Evolutionary conservation across 2,329 filamentous ascomycete genomes (phyloP), one percentile per base, ranked within the genome.

Genomic region (Phyllosticta citribraziliensis): DNA sequence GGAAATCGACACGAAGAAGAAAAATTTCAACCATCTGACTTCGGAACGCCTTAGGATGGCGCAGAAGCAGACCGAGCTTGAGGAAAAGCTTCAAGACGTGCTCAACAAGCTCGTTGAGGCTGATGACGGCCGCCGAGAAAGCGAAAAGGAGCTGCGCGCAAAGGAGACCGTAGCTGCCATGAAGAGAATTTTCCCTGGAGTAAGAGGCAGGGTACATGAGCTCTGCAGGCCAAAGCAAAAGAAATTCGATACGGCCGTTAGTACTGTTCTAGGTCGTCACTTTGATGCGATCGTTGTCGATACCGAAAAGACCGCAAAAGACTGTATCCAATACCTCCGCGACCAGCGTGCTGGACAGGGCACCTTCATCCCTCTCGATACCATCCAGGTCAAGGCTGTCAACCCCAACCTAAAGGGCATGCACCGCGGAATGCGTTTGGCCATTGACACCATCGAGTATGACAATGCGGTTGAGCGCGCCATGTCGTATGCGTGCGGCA

Each of bases 191-290:
- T 96, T 91, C 68, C 90, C 91, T 1, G 62, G 66, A 3, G 93
- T 99, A 53, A 89, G 89, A 66, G 94, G 94, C 20, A 87, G 93
- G 54, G 84, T 97, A 54, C 90, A 91, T 64, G 91, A 96, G 66
- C 83, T 99, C 52, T 97, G 94, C 77, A 92, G 90, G 66, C 93
- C 94, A 1, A 97, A 97, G 74, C 91, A 97, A 76, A 97, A 96
- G 76, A 97, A 97, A 73, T 99, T 87, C 69, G 89, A 94, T 65
- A 90, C 94, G 66, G 94, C 94, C 54, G 89, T 99, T 65, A 91
- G 90, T 68, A 95, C 91, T 22, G 91, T 96, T 6, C 83, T 99
- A 3, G 94, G 94, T 57, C 86, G 90, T 60, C 89, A 97, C 70
- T 96, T 96, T 72, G 93, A 99, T 72, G 89, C 92, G 0, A 88